phyloP scores from a whole-genome alignment of 2,329 filamentous ascomycete species.

The Ceratocystis harringtonii region DNA sequence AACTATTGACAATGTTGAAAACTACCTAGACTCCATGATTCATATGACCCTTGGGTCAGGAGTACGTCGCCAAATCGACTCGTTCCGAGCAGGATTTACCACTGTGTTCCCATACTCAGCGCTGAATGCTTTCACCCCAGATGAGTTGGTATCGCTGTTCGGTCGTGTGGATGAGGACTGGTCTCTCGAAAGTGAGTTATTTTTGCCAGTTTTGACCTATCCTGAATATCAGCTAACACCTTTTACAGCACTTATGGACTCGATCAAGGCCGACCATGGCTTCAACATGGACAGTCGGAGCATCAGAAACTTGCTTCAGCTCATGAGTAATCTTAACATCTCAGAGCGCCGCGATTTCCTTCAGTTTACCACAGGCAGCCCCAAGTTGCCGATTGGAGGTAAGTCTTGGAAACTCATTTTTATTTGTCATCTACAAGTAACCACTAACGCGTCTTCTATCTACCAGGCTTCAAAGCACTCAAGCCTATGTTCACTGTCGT shows the following conservation, averaged over 20 bases:
- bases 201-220: neutral
- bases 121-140: slow-evolving; percentile 82
- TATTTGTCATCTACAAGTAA: neutral
- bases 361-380: slow-evolving; percentile 95
- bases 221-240: slow-evolving; percentile 19
- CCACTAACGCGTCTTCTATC: neutral
- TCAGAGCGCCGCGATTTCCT: slow-evolving; percentile 79
- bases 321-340: slow-evolving; percentile 73
- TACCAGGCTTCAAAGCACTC: slow-evolving; percentile 78
- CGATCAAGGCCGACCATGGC: slow-evolving; percentile 95
- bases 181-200: slow-evolving; percentile 78
- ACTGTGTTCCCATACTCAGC: slow-evolving; percentile 93
- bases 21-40: slow-evolving; percentile 77
- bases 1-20: slow-evolving; percentile 79
- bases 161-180: slow-evolving; percentile 89
- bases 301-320: slow-evolving; percentile 80
- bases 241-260: slow-evolving; percentile 71
- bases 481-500: slow-evolving; percentile 99
- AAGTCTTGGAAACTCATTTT: slow-evolving; percentile 24
- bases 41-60: slow-evolving; percentile 83
- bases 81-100: slow-evolving; percentile 81
- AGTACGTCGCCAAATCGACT: slow-evolving; percentile 75
- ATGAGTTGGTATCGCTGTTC: slow-evolving; percentile 88
- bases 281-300: slow-evolving; percentile 98
- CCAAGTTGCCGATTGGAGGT: slow-evolving; percentile 97